A percentile compares a stretch with the other conserved stretches of the same genome.
Evolutionary conservation across 257 asterid genomes (phyloP).

Genomic region (Nicotiana obtusifolia): DNA sequence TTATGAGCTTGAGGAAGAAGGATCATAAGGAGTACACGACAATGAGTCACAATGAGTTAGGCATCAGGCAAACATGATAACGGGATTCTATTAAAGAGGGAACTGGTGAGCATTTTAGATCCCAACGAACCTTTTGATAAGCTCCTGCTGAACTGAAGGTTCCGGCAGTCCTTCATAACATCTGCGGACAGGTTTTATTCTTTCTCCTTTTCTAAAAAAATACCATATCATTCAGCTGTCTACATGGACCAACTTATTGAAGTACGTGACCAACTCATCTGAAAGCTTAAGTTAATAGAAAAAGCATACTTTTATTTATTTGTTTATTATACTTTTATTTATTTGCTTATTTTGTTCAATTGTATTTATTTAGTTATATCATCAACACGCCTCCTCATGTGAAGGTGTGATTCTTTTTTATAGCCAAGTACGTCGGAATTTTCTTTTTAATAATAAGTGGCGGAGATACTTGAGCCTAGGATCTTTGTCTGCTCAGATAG

Average conservation of each 20-base stretch:
- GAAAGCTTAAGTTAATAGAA: too few relatives aligned
- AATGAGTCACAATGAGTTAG: constrained; percentile 38
- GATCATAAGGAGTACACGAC: constrained; percentile 38
- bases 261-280: too few relatives aligned
- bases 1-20: constrained; percentile 51
- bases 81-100: constrained; percentile 38
- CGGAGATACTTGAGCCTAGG: too few relatives aligned
- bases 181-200: constrained; percentile 61
- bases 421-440: too few relatives aligned
- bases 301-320: too few relatives aligned
- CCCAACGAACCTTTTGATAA: constrained; percentile 64
- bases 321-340: too few relatives aligned
- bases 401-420: too few relatives aligned
- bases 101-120: constrained; percentile 31
- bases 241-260: neutral
- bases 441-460: too few relatives aligned
- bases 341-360: too few relatives aligned
- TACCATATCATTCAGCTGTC: neutral
- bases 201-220: neutral
- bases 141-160: constrained; percentile 63
- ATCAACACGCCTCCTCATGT: too few relatives aligned
- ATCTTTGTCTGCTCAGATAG: too few relatives aligned
- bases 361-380: too few relatives aligned
- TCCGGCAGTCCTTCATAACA: constrained; percentile 62
- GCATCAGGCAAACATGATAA: constrained; percentile 65